Base-by-base conservation (phyloP, 805 yeast species). In the Hermanozyma aechmeae region DNA sequence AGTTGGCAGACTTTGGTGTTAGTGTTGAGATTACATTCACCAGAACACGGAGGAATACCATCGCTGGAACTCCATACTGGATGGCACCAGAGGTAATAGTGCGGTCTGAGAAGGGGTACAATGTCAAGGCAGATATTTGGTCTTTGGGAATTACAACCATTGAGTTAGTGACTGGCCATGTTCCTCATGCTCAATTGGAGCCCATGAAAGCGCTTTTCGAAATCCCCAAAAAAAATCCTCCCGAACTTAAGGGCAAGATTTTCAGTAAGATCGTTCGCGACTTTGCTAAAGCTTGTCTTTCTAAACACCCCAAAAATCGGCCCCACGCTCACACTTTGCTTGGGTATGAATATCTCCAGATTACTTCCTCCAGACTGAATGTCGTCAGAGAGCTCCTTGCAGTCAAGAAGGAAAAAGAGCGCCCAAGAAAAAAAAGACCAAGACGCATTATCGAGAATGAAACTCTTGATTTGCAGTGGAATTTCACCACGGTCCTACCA, bases 31-130 rank as follows among this genome's bases (percentile, higher is more conserved):
- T 87, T 16, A 69, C 78, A 13, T 55, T 63, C 25, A 67, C 79
- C 6, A 33, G 40, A 10, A 28, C 43, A n/a, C 12, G 11, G 35
- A 70, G 78, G 38, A 73, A 71, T 31, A 83, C 96, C 0, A 79
- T 87, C 64, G 95, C 86, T 29, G 97, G 97, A 1, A 86, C 96
- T 0, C 96, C 96, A 10, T 84, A 74, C 53, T 87, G 96, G 96
- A 87, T 89, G 97, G 98, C 98, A 0, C 98, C 98, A 0, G 98
- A 92, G 51, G 81, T 89, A n/a, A 80, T 92, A 25, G 51, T 63
- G 4, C 31, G 33, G 47, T 53, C 26, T 11, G 28, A 28, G 5
- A 51, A 56, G 7, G 94, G 92, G 1, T 86, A 92, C 51, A 70
- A 82, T 46, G 81, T 78, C 37, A 82, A 80, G 45, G 95, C 86